Percentiles rank a stretch among this genome's conserved stretches.
These are phyloP conservation scores for Cryptococcus jaspeensis DNA, from an alignment of 1,284 basidiomycete species.

Conservation along the genomic window DNA sequence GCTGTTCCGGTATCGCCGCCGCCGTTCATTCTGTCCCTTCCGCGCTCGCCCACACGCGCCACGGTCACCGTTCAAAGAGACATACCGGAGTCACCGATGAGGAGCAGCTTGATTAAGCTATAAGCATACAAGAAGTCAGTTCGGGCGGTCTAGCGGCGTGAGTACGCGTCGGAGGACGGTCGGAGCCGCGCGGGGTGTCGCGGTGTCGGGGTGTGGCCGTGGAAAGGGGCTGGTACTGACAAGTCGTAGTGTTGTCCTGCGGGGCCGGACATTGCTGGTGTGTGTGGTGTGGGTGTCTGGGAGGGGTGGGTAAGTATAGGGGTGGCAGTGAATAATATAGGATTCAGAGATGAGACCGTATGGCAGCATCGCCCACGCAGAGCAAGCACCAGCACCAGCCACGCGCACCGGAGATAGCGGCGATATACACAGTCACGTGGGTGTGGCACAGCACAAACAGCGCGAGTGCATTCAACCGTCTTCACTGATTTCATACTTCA, in stretches of 20 bases:
- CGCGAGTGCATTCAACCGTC: no score
- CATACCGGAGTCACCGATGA: constrained; percentile 93
- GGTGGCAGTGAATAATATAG: neutral
- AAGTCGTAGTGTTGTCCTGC: constrained; percentile 53
- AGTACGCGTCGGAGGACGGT: no score
- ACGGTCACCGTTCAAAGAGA: constrained; percentile 1
- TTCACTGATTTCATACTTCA: neutral
- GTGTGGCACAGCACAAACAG: no score
- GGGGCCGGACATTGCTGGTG: constrained; percentile 23
- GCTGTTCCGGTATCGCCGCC: neutral
- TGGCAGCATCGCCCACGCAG: no score
- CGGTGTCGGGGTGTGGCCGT: no score
- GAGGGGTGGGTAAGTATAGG: neutral
- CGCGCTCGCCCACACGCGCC: neutral
- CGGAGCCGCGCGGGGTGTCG: no score
- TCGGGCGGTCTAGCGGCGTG: neutral
- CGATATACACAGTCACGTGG: no score
- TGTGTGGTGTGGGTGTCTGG: neutral
- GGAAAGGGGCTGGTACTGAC: constrained; percentile 24
- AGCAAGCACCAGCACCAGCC: no score
- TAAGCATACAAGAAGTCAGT: neutral
- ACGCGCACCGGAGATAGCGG: no score
- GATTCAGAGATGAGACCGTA: no score
- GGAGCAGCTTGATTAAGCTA: constrained; percentile 87
- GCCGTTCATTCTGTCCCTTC: neutral